These are phyloP conservation scores for Pseudogymnoascus sp. DNA, from an alignment of 2,329 filamentous ascomycete species.

Conservation along the genomic window DNA sequence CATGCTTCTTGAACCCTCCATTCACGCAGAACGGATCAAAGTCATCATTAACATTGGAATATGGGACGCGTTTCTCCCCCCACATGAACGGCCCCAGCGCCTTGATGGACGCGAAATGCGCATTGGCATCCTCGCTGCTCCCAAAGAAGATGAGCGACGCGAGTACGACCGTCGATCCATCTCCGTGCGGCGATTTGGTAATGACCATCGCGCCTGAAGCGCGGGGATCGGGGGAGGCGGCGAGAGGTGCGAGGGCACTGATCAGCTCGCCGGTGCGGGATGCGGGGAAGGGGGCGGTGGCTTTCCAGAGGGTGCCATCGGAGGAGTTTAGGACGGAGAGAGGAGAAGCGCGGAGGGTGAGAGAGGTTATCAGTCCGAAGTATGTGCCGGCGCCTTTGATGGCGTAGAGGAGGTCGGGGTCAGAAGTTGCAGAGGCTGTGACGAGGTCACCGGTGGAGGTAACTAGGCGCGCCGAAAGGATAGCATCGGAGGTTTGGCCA, in stretches of 20 bases:
- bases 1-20: neutral
- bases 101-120: neutral
- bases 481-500: constrained; percentile 58
- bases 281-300: constrained; percentile 26
- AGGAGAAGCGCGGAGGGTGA: constrained; percentile 23
- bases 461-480: constrained; percentile 49
- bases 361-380: constrained; percentile 27
- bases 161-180: neutral
- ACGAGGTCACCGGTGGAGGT: constrained; percentile 25
- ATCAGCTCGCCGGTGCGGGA: constrained; percentile 24
- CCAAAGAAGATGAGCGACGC: neutral
- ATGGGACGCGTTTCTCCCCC: neutral
- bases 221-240: constrained; percentile 17
- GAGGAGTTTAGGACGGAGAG: constrained; percentile 20
- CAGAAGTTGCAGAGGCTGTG: constrained; percentile 16
- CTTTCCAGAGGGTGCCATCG: constrained; percentile 23
- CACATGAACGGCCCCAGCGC: neutral
- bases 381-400: constrained; percentile 27
- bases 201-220: neutral
- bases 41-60: neutral
- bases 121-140: neutral
- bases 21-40: neutral
- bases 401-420: constrained; percentile 25
- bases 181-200: neutral
- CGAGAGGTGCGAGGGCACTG: constrained; percentile 20